Percentiles rank a stretch among this genome's conserved stretches.
Conservation (phyloP, 176 grass and related monocot species). For the Bothriochloa decipiens region DNA sequence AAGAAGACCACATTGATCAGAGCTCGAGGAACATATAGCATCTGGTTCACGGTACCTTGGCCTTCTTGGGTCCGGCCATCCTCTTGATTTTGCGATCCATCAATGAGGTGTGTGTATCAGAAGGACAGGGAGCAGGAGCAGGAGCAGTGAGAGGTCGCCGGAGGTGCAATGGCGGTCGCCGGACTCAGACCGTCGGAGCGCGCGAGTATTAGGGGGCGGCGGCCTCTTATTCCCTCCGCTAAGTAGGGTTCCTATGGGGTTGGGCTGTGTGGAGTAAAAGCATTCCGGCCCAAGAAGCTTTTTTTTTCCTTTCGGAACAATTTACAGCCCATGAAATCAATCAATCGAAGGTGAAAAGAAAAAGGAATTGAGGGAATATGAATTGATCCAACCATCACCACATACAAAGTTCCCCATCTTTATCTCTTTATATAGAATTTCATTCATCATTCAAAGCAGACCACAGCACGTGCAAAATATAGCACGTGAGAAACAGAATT, state of each 20-base stretch:
- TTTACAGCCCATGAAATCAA: background rate
- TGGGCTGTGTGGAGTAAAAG: background rate
- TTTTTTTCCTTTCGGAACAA: background rate
- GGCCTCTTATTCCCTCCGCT: background rate
- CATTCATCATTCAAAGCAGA: background rate
- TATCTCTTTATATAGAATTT: background rate
- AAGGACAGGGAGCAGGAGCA: background rate
- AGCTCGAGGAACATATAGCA: background rate
- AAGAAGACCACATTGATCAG: background rate
- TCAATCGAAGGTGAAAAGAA: background rate
- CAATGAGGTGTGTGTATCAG: background rate
- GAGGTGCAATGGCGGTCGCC: background rate
- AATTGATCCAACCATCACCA: background rate
- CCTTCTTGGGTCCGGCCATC: slow-evolving; percentile 55
- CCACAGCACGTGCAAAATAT: too few species aligned
- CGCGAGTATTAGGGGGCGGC: background rate
- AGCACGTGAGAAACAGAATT: too few species aligned
- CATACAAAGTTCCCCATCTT: background rate
- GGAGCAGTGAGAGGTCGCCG: too few species aligned
- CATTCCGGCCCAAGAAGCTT: background rate
- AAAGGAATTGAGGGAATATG: too few species aligned
- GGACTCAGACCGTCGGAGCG: background rate
- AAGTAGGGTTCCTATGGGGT: too few species aligned
- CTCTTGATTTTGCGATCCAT: slow-evolving; percentile 62
- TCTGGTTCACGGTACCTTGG: slow-evolving; percentile 35